Evolutionary conservation across 768 basidiomycete genomes (phyloP).

Genomic region (Pholiota molesta): DNA sequence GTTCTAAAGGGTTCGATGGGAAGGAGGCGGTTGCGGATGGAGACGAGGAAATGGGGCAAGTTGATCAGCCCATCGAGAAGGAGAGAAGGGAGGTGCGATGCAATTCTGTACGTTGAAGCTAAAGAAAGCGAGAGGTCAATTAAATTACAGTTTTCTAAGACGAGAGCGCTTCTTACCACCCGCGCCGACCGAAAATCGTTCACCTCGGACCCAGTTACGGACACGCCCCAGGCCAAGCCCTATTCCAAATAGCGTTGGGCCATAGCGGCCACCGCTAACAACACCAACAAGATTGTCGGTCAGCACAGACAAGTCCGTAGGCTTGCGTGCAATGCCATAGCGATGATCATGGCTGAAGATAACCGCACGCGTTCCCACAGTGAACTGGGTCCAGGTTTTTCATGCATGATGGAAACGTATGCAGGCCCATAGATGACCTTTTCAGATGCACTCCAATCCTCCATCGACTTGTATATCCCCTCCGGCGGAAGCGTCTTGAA

Average conservation of each 20-base stretch:
- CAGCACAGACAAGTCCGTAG: conserved; percentile 59
- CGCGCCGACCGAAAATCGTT: conserved; percentile 74
- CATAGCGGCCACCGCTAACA: conserved; percentile 57
- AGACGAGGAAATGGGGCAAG: conserved; percentile 67
- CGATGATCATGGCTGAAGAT: conserved; percentile 41
- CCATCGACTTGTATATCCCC: conserved; percentile 55
- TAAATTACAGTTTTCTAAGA: conserved; percentile 1
- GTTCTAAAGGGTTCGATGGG: conserved; percentile 49
- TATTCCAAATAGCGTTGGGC: conserved; percentile 44
- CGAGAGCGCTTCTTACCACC: conserved; percentile 57
- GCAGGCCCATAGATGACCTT: conserved; percentile 73
- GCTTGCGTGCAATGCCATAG: conserved; percentile 50
- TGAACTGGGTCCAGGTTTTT: conserved; percentile 26
- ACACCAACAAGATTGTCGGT: conserved; percentile 61
- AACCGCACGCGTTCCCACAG: conserved; percentile 27
- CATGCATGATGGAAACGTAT: conserved; percentile 52
- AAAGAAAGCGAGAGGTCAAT: conserved; percentile 14
- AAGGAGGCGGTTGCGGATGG: conserved; percentile 62
- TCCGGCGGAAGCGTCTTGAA: conserved; percentile 28
- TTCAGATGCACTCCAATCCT: conserved; percentile 76
- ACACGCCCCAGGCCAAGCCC: conserved; percentile 50
- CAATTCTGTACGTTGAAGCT: conserved; percentile 73
- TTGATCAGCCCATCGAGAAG: conserved; percentile 67
- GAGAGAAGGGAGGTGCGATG: conserved; percentile 68
- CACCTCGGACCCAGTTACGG: conserved; percentile 63